Evolutionary conservation across 371 early-diverging fungal species (phyloP).

Genomic region (Mucor lusitanicus): DNA sequence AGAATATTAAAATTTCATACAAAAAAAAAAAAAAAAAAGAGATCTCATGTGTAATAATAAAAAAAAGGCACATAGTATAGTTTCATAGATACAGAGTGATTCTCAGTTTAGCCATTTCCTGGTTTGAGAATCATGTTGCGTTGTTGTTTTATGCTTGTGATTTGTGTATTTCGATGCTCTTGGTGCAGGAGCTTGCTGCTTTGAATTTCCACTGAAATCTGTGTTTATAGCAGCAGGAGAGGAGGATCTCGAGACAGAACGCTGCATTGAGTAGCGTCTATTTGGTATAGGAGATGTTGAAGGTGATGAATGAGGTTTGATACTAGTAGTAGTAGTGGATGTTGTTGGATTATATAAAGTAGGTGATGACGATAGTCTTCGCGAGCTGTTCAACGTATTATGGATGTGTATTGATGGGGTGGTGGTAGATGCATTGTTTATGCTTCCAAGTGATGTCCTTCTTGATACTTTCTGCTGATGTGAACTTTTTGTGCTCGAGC

Average conservation of each 20-base stretch:
- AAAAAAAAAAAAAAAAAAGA: conserved; percentile 2
- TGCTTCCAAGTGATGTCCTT: conserved; percentile 11
- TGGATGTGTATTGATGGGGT: neutral
- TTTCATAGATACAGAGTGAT: neutral
- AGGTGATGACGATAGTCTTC: conserved; percentile 3
- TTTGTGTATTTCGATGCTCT: conserved; percentile 1
- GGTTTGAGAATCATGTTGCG: neutral
- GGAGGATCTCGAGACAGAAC: conserved; percentile 18
- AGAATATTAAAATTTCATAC: neutral
- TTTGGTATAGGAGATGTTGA: conserved; percentile 24
- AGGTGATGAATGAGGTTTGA: conserved; percentile 6
- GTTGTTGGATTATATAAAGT: neutral
- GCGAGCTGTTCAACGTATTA: neutral
- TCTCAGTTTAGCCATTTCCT: conserved; percentile 25
- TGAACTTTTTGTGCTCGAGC: neutral
- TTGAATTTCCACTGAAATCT: neutral
- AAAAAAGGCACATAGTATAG: neutral
- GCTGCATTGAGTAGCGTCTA: conserved; percentile 17
- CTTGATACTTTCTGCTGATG: conserved; percentile 8
- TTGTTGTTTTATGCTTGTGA: conserved; percentile 1
- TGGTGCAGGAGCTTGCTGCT: neutral
- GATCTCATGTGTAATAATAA: neutral
- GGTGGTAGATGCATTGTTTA: conserved; percentile 2
- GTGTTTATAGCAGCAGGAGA: neutral
- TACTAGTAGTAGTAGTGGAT: neutral